Conservation (phyloP, 208 protist genomes). For the Herpetomonas muscarum region DNA sequence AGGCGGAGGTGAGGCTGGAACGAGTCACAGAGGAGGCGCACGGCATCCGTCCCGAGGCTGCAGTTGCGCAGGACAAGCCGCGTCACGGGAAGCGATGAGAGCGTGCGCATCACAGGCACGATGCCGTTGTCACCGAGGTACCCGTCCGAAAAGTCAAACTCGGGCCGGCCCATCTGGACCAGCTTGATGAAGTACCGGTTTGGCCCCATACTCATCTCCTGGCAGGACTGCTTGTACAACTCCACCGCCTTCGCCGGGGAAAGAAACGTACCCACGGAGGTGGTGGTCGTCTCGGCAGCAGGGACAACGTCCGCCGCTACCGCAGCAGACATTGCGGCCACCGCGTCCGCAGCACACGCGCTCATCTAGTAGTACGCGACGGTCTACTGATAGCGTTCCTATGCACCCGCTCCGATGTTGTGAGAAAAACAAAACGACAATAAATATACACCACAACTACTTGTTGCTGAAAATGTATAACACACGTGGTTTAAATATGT, state of each 20-base stretch:
- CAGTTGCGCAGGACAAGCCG: conserved; percentile 50
- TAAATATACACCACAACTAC: too few species aligned
- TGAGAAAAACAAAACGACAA: too few species aligned
- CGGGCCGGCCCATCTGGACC: conserved; percentile 29
- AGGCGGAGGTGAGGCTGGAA: conserved; percentile 58
- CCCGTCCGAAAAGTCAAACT: conserved; percentile 74
- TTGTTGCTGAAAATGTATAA: too few species aligned
- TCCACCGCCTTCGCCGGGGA: conserved; percentile 19
- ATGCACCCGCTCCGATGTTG: too few species aligned
- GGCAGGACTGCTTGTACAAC: conserved; percentile 66
- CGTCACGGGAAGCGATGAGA: conserved; percentile 43
- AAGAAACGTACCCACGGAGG: conserved; percentile 19
- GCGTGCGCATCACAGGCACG: conserved; percentile 56
- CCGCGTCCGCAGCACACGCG: too few species aligned
- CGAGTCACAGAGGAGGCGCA: conserved; percentile 37
- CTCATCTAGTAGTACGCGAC: too few species aligned
- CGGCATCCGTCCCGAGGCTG: conserved; percentile 42
- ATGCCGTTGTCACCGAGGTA: conserved; percentile 80
- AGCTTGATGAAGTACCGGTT: conserved; percentile 68
- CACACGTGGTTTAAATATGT: too few species aligned
- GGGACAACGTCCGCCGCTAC: neutral
- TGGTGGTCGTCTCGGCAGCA: neutral
- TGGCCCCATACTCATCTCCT: conserved; percentile 13
- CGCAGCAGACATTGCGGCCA: too few species aligned
- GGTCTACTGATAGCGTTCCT: too few species aligned